These are phyloP conservation scores for Apiotrichum gamsii DNA, from an alignment of 1,284 basidiomycete genomes.

Conservation along the genomic window DNA sequence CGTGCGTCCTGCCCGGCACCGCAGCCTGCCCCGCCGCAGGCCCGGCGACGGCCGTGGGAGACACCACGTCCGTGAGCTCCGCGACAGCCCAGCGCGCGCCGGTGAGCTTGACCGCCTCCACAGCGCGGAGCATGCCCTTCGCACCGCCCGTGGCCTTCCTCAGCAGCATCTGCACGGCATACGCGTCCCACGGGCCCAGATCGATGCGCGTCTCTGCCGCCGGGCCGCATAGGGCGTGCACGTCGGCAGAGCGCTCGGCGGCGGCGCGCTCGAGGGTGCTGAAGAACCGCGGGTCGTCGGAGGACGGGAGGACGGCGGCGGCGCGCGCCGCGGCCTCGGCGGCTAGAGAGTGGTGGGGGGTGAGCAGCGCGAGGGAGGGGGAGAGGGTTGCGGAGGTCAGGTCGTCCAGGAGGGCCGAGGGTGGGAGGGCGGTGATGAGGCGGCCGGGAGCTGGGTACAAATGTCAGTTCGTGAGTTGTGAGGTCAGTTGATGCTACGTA, in stretches of 20 bases:
- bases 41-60: background rate
- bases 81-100: background rate
- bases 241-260: constrained; percentile 54
- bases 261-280: constrained; percentile 27
- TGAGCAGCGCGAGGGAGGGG: constrained; percentile 59
- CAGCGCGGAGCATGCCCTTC: constrained; percentile 38
- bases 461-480: constrained; percentile 1
- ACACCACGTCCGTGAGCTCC: constrained; percentile 7
- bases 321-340: constrained; percentile 58
- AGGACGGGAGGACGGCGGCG: constrained; percentile 57
- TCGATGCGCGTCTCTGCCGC: constrained; percentile 9
- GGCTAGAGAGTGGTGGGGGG: constrained; percentile 60
- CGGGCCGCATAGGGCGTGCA: constrained; percentile 33
- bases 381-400: constrained; percentile 62
- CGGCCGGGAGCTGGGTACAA: constrained; percentile 53
- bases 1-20: constrained; percentile 52
- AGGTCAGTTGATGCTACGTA: background rate
- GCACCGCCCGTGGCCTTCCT: constrained; percentile 43
- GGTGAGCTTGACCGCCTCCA: constrained; percentile 21
- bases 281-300: constrained; percentile 41
- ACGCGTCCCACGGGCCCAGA: constrained; percentile 5
- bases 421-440: constrained; percentile 59
- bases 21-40: too few relatives aligned
- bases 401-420: constrained; percentile 54
- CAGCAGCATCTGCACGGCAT: constrained; percentile 33